These are phyloP conservation scores for Ramularia endophylla DNA, from an alignment of 2,329 filamentous ascomycete species.

Conservation along the genomic window DNA sequence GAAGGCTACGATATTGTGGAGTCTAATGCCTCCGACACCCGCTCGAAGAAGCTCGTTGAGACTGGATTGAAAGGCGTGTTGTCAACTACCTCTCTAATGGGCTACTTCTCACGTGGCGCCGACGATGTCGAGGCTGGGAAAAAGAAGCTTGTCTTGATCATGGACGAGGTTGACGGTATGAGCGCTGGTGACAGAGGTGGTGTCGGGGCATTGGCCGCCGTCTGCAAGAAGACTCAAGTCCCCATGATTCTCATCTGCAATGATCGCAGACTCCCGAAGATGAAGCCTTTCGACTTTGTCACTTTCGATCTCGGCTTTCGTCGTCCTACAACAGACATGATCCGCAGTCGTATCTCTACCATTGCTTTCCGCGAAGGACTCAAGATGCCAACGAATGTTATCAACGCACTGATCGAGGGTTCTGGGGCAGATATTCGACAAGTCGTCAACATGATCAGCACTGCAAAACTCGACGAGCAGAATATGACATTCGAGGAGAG, in stretches of 20 bases:
- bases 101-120: conserved; percentile 78
- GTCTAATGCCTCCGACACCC: conserved; percentile 89
- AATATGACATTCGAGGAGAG: conserved; percentile 77
- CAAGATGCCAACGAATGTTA: conserved; percentile 73
- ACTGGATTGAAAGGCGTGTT: conserved; percentile 80
- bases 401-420: conserved; percentile 92
- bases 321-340: conserved; percentile 83
- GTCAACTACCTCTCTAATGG: conserved; percentile 86
- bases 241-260: conserved; percentile 98
- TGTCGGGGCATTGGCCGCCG: conserved; percentile 86
- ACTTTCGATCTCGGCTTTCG: conserved; percentile 82
- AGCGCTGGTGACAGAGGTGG: conserved; percentile 93
- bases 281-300: conserved; percentile 93
- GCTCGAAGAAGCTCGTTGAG: conserved; percentile 95
- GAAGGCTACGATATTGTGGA: conserved; percentile 93
- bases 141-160: conserved; percentile 92
- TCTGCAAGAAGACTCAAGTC: conserved; percentile 91
- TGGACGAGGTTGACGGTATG: conserved; percentile 99
- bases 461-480: conserved; percentile 79
- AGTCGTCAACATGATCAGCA: conserved; percentile 97
- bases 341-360: conserved; percentile 86
- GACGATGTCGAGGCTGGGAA: conserved; percentile 73
- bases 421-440: conserved; percentile 94
- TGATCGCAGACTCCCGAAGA: conserved; percentile 85
- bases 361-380: conserved; percentile 89